Base-by-base conservation (phyloP, 805 yeast species). In the Myxozyma sirexii region DNA sequence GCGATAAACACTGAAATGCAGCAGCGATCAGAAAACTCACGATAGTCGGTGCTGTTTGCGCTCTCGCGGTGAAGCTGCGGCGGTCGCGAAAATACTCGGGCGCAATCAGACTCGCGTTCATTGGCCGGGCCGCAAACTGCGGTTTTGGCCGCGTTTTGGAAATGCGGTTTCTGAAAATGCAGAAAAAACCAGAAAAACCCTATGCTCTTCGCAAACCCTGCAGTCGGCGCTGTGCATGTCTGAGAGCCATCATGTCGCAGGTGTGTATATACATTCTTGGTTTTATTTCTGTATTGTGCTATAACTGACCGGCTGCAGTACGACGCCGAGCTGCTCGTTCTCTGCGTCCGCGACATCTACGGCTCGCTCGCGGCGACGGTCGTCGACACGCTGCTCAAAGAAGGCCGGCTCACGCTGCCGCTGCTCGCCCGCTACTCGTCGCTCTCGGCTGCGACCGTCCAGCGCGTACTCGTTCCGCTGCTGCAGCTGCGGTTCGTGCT, bases 401-500 rank as follows among this genome's bases (percentile, higher is more conserved):
- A 85, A 64, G 96, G 96, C 13, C 79, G 94, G 60, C 74, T 85
- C 37, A 79, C 83, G 0, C 77, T 85, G 1, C 72, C 71, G 24
- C 90, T 88, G 50, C 66, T 91, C 23, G 71, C 80, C 44, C 70
- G 73, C 27, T 74, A 75, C 53, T 76, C 86, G 1, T 73, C 75
- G 7, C 70, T 87, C 50, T 80, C 86, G 0, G 54, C 76, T 0
- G 71, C 80, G 13, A 74, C 80, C 13, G 82, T 89, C 19, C 85
- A 85, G 64, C 81, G 86, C 35, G 78, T 88, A 0, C 76, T 93
- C 44, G 96, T 89, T 3, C 82, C 92, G 6, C 75, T 93, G 68
- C 79, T 92, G 42, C 97, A 93, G 73, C 77, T 90, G 63, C 83
- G 88, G 60, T 87, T 96, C 72, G 84, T 89, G 8, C 80, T 80